Conservation (phyloP, 441 rosid genomes). For the Erysimum cheiri region DNA sequence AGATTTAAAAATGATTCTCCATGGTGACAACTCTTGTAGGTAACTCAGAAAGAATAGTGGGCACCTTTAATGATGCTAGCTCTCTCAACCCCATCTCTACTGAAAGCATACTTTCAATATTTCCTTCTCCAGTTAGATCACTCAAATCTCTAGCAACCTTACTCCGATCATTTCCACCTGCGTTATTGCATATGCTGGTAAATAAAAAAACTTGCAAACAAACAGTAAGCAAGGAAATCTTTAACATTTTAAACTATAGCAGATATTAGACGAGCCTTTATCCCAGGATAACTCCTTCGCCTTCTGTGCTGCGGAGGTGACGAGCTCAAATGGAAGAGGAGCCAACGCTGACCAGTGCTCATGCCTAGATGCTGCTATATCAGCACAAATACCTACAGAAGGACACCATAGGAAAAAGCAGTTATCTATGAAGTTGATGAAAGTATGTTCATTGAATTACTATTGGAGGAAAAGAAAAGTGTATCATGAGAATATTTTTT, state of each 20-base stretch:
- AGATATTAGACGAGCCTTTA: slow-evolving; percentile 60
- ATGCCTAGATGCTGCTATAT: slow-evolving; percentile 80
- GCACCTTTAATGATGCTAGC: slow-evolving; percentile 90
- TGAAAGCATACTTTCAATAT: slow-evolving; percentile 96
- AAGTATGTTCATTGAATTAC: background rate
- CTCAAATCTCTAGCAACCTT: slow-evolving; percentile 65
- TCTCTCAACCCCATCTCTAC: slow-evolving; percentile 97
- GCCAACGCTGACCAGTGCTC: slow-evolving; percentile 97
- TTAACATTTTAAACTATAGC: slow-evolving; percentile 26
- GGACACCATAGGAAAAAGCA: slow-evolving; percentile 42
- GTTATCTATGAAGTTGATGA: slow-evolving; percentile 16
- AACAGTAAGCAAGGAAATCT: background rate
- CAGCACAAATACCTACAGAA: slow-evolving; percentile 76
- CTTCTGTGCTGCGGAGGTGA: slow-evolving; percentile 93
- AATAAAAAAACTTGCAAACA: slow-evolving; percentile 12
- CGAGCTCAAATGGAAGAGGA: slow-evolving; percentile 97
- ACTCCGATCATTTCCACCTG: slow-evolving; percentile 65
- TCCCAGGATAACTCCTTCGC: slow-evolving; percentile 81
- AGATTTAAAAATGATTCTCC: background rate
- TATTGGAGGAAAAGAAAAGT: slow-evolving; percentile 3
- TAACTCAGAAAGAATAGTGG: slow-evolving; percentile 31
- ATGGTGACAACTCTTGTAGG: slow-evolving; percentile 15
- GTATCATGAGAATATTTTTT: slow-evolving; percentile 9
- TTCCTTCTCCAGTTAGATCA: slow-evolving; percentile 94
- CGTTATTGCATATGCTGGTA: slow-evolving; percentile 33